These are phyloP conservation scores for Agrocybe chaxingu DNA, from an alignment of 768 basidiomycete species.

Conservation along the genomic window DNA sequence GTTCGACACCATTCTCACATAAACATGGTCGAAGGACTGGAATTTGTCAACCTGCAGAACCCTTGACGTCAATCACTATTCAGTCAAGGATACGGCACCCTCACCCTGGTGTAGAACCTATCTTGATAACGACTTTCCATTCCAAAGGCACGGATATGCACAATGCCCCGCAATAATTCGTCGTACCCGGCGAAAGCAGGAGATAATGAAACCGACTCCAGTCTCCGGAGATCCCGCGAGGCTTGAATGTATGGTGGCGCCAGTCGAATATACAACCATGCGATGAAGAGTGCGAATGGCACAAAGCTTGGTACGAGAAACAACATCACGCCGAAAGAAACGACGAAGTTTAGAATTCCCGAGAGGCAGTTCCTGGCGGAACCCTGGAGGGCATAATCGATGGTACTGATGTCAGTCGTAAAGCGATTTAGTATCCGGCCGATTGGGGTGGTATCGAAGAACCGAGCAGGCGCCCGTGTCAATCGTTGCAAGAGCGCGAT, in stretches of 20 bases:
- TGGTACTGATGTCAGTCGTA: constrained; percentile 71
- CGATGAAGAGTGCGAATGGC: constrained; percentile 64
- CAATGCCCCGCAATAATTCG: constrained; percentile 63
- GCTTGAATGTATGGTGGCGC: constrained; percentile 59
- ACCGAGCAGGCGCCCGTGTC: constrained; percentile 60
- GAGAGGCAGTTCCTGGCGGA: constrained; percentile 54
- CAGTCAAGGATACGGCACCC: background rate
- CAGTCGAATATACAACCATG: constrained; percentile 64
- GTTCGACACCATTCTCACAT: constrained; percentile 39
- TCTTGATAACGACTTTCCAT: constrained; percentile 69
- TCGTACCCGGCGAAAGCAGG: constrained; percentile 75
- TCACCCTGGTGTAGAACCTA: constrained; percentile 54
- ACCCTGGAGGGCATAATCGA: constrained; percentile 60
- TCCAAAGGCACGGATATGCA: constrained; percentile 68
- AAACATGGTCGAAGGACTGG: constrained; percentile 69
- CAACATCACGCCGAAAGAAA: constrained; percentile 63
- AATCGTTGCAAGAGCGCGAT: constrained; percentile 48
- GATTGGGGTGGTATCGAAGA: constrained; percentile 73
- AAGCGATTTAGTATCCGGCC: constrained; percentile 81
- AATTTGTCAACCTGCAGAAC: constrained; percentile 51
- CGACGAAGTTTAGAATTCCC: constrained; percentile 57
- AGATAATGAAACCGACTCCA: constrained; percentile 65
- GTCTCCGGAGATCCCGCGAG: constrained; percentile 62
- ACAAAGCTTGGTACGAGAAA: constrained; percentile 61
- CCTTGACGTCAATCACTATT: background rate